Evolutionary conservation across 306 rosid species (phyloP).

Genomic region (Pachyrhizus erosus): DNA sequence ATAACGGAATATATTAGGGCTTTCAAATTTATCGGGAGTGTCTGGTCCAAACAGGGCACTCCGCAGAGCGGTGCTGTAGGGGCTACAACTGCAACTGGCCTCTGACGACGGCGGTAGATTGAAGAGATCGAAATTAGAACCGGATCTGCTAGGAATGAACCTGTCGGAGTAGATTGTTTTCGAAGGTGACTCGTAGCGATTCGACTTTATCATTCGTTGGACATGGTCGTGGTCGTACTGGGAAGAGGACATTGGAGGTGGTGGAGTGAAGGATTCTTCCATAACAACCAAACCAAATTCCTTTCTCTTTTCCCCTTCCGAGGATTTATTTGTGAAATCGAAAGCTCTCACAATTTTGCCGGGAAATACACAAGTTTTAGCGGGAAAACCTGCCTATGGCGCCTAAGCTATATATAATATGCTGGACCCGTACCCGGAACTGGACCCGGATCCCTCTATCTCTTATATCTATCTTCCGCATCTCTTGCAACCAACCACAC

Average conservation of each 20-base stretch:
- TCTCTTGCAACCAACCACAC: neutral
- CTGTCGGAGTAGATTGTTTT: conserved; percentile 82
- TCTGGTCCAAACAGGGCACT: conserved; percentile 69
- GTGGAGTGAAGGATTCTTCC: conserved; percentile 5
- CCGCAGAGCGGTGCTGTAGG: conserved; percentile 66
- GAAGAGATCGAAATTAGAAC: conserved; percentile 77
- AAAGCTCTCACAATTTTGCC: neutral
- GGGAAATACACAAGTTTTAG: neutral
- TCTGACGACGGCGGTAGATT: conserved; percentile 43
- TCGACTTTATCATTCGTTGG: conserved; percentile 69
- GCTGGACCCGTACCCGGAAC: too few relatives aligned
- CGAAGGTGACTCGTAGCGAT: conserved; percentile 68
- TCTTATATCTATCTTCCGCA: neutral
- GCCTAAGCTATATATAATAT: neutral
- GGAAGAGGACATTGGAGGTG: conserved; percentile 34
- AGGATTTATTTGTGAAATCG: neutral
- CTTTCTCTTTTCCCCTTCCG: neutral
- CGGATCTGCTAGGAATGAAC: conserved; percentile 86
- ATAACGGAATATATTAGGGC: conserved; percentile 77
- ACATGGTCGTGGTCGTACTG: conserved; percentile 62
- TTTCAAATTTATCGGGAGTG: conserved; percentile 65
- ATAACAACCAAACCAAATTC: neutral
- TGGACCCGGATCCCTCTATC: neutral
- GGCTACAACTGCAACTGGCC: conserved; percentile 55
- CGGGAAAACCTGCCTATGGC: neutral